These are phyloP conservation scores for Penicillium sp. DNA, from an alignment of 2,329 filamentous ascomycete species.

Conservation along the genomic window DNA sequence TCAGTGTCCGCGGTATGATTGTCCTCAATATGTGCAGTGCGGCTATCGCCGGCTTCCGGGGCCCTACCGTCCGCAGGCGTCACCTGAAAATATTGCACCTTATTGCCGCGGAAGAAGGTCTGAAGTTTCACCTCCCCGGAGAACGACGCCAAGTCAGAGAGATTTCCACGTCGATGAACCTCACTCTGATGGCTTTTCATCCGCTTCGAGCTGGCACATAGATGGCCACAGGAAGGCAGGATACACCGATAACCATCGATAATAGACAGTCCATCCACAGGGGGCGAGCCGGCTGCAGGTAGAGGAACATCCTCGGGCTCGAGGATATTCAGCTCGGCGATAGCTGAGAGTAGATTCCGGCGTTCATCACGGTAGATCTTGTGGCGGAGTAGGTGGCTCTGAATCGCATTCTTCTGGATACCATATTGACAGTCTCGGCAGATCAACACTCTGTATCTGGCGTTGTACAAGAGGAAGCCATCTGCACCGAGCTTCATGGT, in stretches of 20 bases:
- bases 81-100: slow-evolving; percentile 17
- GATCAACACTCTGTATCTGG: slow-evolving; percentile 10
- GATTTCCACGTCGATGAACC: neutral
- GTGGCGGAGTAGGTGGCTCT: slow-evolving; percentile 19
- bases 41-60: neutral
- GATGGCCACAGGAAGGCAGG: slow-evolving; percentile 1
- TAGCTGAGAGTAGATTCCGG: neutral
- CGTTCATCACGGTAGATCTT: slow-evolving; percentile 18
- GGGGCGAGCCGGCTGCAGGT: neutral
- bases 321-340: neutral
- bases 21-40: neutral
- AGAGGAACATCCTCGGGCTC: slow-evolving; percentile 10
- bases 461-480: slow-evolving; percentile 10
- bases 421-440: slow-evolving; percentile 18
- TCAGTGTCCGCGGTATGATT: neutral
- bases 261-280: slow-evolving; percentile 6
- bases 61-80: neutral
- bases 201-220: slow-evolving; percentile 17
- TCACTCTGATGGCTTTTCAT: slow-evolving; percentile 15
- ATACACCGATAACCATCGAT: slow-evolving; percentile 16
- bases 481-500: slow-evolving; percentile 3
- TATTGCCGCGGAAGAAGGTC: slow-evolving; percentile 19
- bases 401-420: slow-evolving; percentile 18
- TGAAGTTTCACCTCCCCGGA: slow-evolving; percentile 9
- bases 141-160: neutral